Evolutionary conservation across 179 eudicot species (phyloP).

Genomic region (Corrigiola litoralis): DNA sequence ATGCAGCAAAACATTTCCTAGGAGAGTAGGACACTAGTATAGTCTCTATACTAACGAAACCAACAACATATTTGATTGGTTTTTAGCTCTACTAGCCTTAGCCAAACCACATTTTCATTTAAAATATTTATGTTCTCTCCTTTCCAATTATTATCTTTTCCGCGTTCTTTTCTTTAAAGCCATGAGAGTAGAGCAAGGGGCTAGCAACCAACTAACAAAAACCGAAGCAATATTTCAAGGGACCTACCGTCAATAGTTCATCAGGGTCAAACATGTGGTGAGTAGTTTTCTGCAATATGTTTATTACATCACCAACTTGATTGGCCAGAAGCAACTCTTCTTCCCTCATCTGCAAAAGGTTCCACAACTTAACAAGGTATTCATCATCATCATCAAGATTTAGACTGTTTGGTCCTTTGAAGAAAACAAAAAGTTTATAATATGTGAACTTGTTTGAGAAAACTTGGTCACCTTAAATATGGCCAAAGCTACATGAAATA

Average conservation of each 20-base stretch:
- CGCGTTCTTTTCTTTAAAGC: background rate
- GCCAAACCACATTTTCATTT: too few relatives aligned
- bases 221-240: background rate
- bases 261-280: conserved; percentile 99
- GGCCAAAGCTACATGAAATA: conserved; percentile 86
- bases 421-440: background rate
- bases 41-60: too few relatives aligned
- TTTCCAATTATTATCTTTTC: too few relatives aligned
- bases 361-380: background rate
- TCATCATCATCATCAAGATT: background rate
- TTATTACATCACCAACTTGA: conserved; percentile 82
- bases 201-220: too few relatives aligned
- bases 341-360: conserved; percentile 80
- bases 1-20: too few relatives aligned
- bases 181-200: background rate
- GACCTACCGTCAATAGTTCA: conserved; percentile 76
- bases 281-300: conserved; percentile 72
- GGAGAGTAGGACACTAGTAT: too few relatives aligned
- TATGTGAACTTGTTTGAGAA: background rate
- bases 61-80: too few relatives aligned
- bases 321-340: conserved; percentile 65
- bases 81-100: too few relatives aligned
- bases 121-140: too few relatives aligned
- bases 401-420: background rate
- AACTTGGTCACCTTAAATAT: conserved; percentile 63